Evolutionary conservation across 352 stramenopile species (phyloP), one percentile per base, ranked within the genome.

Genomic region (Pythium oligandrum): DNA sequence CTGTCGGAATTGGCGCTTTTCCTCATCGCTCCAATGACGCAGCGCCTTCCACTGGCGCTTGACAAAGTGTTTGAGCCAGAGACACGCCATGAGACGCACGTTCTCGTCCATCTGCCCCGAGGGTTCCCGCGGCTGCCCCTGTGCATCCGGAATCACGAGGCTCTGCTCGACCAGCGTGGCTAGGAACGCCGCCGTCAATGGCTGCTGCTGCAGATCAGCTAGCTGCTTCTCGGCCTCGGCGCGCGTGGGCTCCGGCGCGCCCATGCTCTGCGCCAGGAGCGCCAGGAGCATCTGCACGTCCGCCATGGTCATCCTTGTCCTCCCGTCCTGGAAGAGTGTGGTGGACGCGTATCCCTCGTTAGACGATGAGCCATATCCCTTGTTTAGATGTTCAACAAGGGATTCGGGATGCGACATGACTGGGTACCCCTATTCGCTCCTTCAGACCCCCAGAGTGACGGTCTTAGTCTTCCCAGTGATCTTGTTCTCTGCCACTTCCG

Each of bases 41-140:
- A 53, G 46, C 17, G 48, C 9, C 36, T 79, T 74, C 59, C 70
- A 79, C 55, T 85, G 74, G 40, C 60, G 53, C 59, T 86, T 83
- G 39, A 86, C 54, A 34, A 70, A 73, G 34, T 93, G 73, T 62
- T 93, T 93, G 47, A 93, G 71, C 80, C 83, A 93, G 10, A 93
- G 64, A 47, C 80, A 72, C 31, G 73, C 75, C 44, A 89, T 59
- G 11, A 93, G 68, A 43, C 80, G 76, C 61, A 86, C 51, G 58
- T 85, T 63, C 11, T 61, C 39, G 51, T 88, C 77, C 33, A 78
- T 35, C 0, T 56, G 43, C 0, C 44, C 43, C 37, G 78, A 48
- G 49, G 37, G 35, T 45, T 35, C 11, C 17, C 17, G 17, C 59
- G 64, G 38, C 17, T 54, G 49, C 55, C 55, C 55, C 36, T 78